Percentiles rank a stretch among this genome's conserved stretches.
Evolutionary conservation across 345 rosid species (phyloP).

Genomic region (Luvunga scandens): DNA sequence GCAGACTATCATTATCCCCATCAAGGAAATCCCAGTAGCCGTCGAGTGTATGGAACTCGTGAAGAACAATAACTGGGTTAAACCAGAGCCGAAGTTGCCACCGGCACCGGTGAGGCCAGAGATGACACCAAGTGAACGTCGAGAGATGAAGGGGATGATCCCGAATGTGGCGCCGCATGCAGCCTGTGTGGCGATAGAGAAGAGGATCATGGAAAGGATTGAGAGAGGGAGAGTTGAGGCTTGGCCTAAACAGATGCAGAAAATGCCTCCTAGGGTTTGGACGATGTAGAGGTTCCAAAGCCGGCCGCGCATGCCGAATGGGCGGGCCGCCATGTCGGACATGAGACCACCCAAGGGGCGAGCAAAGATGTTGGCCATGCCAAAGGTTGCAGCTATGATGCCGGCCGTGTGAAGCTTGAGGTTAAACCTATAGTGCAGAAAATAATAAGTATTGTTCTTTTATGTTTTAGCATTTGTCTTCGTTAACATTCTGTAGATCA

Average conservation of each 20-base stretch:
- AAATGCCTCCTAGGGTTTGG: slow-evolving; percentile 70
- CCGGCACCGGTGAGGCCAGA: slow-evolving; percentile 78
- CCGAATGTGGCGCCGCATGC: slow-evolving; percentile 88
- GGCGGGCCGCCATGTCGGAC: slow-evolving; percentile 55
- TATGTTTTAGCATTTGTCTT: not conserved
- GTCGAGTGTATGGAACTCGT: slow-evolving; percentile 51
- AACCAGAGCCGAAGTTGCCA: slow-evolving; percentile 77
- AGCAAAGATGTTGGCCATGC: slow-evolving; percentile 74
- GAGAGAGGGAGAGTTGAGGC: slow-evolving; percentile 68
- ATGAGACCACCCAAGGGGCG: slow-evolving; percentile 74
- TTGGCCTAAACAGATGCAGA: slow-evolving; percentile 76
- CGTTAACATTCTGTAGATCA: not conserved
- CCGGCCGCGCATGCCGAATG: slow-evolving; percentile 81
- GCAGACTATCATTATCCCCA: slow-evolving; percentile 67
- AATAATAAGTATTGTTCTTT: not conserved
- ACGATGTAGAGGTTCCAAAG: slow-evolving; percentile 70
- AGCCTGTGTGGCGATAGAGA: slow-evolving; percentile 72
- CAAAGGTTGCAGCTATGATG: slow-evolving; percentile 69
- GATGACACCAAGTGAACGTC: slow-evolving; percentile 70
- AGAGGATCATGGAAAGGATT: slow-evolving; percentile 60
- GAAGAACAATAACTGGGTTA: slow-evolving; percentile 71
- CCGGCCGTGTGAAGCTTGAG: slow-evolving; percentile 82
- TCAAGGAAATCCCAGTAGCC: slow-evolving; percentile 47
- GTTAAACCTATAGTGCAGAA: slow-evolving; percentile 39
- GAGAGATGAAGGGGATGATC: slow-evolving; percentile 65